Base-by-base conservation (phyloP, 495 filamentous ascomycete species). In the Penicillium atrosanguineum region DNA sequence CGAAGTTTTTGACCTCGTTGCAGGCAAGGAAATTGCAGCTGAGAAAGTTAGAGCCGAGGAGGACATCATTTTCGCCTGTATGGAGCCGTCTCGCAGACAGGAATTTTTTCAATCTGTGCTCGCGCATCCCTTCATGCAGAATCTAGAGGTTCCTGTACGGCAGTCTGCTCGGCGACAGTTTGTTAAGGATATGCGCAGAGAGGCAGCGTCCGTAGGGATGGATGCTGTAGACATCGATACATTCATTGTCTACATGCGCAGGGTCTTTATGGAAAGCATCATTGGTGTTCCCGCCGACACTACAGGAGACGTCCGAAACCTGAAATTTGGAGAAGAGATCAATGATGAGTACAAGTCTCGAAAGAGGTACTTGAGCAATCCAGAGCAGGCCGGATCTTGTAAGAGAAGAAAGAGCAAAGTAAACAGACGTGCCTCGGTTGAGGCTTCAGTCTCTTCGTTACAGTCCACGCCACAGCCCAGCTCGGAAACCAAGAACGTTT, bases 261-360 rank as follows among this genome's bases (percentile, higher is more conserved):
- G 42, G 26, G 39, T 49, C 2, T 74, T 65, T 50, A 49, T 69
- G 9, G 51, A 59, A 4, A 6, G 44, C 7, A 36, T 45, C 21
- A 36, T 45, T 21, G 54, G 42, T 6, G 46, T 48, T 29, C 7
- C 6, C 0, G 21, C 19, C 40, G 43, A 36, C 6, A 20, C 31
- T 6, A 18, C 29, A 4, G 23, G 19, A n/a, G 28, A 20, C 16
- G 6, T 37, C 38, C 57, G 52, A 2, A 59, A 52, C 23, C 48
- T 6, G 7, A 31, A 9, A 31, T 69, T 68, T 37, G 69, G 65
- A 5, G 52, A 66, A 16, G 62, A 69, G 41, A 49, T 65, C 19
- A 53, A 68, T 6, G 48, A 59, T 14, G 44, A 46, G 14, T 11
- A 40, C 6, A 1, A 45, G 18, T 54, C 21, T 23, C 54, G 29